Conservation (phyloP, 2,329 filamentous ascomycete genomes). For the Seiridium cupressi region DNA sequence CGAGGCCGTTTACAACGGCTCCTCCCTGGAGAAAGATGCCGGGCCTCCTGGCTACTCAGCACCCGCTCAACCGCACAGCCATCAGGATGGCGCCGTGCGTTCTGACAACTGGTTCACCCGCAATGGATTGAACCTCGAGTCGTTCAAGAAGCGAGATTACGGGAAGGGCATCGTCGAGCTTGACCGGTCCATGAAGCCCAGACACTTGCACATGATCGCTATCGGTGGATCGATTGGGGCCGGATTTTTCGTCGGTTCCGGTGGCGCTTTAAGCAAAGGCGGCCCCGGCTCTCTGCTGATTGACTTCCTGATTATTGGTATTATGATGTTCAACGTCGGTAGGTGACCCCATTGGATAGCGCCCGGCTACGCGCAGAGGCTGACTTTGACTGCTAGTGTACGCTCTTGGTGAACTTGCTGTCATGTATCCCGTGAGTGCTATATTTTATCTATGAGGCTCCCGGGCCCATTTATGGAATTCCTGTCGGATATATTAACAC, state of each 20-base stretch:
- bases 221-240: slow-evolving; percentile 55
- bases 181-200: slow-evolving; percentile 42
- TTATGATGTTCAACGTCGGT: slow-evolving; percentile 60
- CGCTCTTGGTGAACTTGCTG: slow-evolving; percentile 52
- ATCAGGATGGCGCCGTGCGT: slow-evolving; percentile 17
- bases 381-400: slow-evolving; percentile 37
- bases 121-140: slow-evolving; percentile 38
- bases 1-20: slow-evolving; percentile 17
- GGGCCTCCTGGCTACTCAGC: slow-evolving; percentile 21
- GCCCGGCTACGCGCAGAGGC: background rate
- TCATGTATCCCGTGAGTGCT: slow-evolving; percentile 38
- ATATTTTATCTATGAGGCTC: background rate
- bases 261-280: slow-evolving; percentile 46
- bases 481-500: background rate
- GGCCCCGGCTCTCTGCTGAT: slow-evolving; percentile 42
- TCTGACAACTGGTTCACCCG: slow-evolving; percentile 33
- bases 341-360: slow-evolving; percentile 8
- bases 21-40: slow-evolving; percentile 27
- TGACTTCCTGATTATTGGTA: slow-evolving; percentile 53
- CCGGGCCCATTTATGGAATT: background rate
- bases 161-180: slow-evolving; percentile 33
- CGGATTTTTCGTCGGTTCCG: slow-evolving; percentile 61
- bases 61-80: slow-evolving; percentile 1
- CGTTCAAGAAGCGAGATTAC: slow-evolving; percentile 39
- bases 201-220: slow-evolving; percentile 53